A percentile compares a stretch with the other conserved stretches of the same genome.
Evolutionary conservation across 1,139 yeast genomes (phyloP).

Genomic region (Sugiyamaella neomexicana): DNA sequence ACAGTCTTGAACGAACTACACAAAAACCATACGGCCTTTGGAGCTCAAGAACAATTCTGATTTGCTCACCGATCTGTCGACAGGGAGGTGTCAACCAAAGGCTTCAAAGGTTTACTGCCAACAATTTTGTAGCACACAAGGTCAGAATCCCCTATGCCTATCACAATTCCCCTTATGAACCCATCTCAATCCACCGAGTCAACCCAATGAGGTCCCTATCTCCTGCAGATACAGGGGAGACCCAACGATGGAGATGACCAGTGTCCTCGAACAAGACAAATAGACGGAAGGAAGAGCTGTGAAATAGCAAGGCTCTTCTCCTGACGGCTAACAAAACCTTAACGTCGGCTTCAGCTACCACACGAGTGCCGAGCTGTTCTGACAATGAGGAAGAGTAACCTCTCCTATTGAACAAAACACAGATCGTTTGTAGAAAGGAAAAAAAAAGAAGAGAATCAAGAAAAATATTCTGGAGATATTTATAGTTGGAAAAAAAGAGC

Average conservation of each 20-base stretch:
- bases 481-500: constrained; percentile 14
- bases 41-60: constrained; percentile 40
- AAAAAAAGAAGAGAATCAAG: background rate
- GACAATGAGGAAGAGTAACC: constrained; percentile 25
- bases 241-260: constrained; percentile 31
- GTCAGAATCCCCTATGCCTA: constrained; percentile 20
- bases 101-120: constrained; percentile 26
- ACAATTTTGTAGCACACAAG: constrained; percentile 6
- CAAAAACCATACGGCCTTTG: constrained; percentile 35
- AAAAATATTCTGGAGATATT: background rate
- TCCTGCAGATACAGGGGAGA: constrained; percentile 32
- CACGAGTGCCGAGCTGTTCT: constrained; percentile 36
- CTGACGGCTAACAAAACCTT: background rate
- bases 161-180: constrained; percentile 10
- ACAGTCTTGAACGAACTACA: constrained; percentile 39
- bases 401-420: constrained; percentile 28
- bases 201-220: constrained; percentile 35
- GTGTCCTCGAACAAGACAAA: constrained; percentile 20
- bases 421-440: constrained; percentile 27
- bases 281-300: constrained; percentile 7
- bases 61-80: constrained; percentile 43
- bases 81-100: constrained; percentile 41
- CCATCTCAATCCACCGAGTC: constrained; percentile 24
- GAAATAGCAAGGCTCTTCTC: constrained; percentile 26
- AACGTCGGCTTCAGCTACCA: constrained; percentile 32